phyloP scores from a whole-genome alignment of 257 asterid species.

The Lavandula angustifolia region DNA sequence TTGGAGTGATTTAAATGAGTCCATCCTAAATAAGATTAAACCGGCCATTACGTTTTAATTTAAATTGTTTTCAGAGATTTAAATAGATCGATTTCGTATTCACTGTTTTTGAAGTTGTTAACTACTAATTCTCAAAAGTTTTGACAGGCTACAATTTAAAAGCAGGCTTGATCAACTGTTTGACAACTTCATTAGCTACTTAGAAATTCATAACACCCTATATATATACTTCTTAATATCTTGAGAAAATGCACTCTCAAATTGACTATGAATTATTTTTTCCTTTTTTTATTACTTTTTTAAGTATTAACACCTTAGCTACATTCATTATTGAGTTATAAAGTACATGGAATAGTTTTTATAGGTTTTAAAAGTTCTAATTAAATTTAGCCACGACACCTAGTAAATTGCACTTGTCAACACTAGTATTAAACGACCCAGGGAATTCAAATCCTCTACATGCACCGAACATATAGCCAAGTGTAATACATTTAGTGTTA shows the following conservation, averaged over 20 bases:
- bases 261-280: not conserved
- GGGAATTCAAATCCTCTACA: not conserved
- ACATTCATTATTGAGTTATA: no score
- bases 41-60: no score
- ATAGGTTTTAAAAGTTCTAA: not conserved
- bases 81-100: no score
- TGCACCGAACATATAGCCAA: not conserved
- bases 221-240: constrained; percentile 1
- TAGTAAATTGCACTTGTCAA: constrained; percentile 10
- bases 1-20: no score
- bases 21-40: no score
- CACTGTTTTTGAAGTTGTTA: no score
- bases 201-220: constrained; percentile 19
- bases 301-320: no score
- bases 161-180: not conserved
- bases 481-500: no score
- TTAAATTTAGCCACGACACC: not conserved
- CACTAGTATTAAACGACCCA: not conserved
- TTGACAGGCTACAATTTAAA: not conserved
- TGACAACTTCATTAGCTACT: constrained; percentile 1
- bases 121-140: no score
- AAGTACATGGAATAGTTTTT: no score
- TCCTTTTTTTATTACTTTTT: no score
- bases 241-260: not conserved
- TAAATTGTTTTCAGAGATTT: no score